Base-by-base conservation (phyloP, 2,329 filamentous ascomycete species). In the Calonectria ilicicola region DNA sequence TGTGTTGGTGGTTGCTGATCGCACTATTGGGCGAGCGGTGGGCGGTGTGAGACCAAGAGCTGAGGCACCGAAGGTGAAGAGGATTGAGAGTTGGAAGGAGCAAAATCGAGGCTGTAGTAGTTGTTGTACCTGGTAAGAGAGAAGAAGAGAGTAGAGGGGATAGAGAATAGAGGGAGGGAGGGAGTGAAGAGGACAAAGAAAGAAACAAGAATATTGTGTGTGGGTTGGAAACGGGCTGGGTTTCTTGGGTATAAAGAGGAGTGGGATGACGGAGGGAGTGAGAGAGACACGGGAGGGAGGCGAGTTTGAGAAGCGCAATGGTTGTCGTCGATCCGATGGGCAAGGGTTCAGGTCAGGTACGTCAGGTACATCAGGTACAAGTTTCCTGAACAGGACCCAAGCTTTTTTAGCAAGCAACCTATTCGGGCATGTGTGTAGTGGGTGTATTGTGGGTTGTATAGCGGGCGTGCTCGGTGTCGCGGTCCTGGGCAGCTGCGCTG, bases 321-420 rank as follows among this genome's bases (percentile, higher is more conserved):
- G 32, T 60, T 60, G 69, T 72, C 58, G 69, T 72, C 58, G 64
- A 67, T 68, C 68, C 63, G 65, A 66, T 66, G 62, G 23, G 26
- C 63, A 26, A 62, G 63, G 63, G 51, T 70, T 51, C 51, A 42
- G 60, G 26, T 32, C 67, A 69, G 49, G n/a, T 42, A 64, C 32
- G 47, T 40, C 60, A 64, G 53, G 65, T 21, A 67, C 65, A 68
- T 40, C 60, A 64, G 53, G 65, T 21, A 67, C 65, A 68, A 53
- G 67, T 40, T 60, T 60, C 58, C 46, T 19, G 58, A 53, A 70
- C 21, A 23, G 49, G 29, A 46, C 40, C 60, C 49, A 35, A 60
- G 40, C 49, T 29, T 60, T 40, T 60, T 40, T 19, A 32, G 53
- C 53, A 58, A 14, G 29, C 38, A 40, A 32, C 32, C 53, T 58